These are phyloP conservation scores for Peribolospora kevripleyi DNA, from an alignment of 768 basidiomycete species.

Conservation along the genomic window DNA sequence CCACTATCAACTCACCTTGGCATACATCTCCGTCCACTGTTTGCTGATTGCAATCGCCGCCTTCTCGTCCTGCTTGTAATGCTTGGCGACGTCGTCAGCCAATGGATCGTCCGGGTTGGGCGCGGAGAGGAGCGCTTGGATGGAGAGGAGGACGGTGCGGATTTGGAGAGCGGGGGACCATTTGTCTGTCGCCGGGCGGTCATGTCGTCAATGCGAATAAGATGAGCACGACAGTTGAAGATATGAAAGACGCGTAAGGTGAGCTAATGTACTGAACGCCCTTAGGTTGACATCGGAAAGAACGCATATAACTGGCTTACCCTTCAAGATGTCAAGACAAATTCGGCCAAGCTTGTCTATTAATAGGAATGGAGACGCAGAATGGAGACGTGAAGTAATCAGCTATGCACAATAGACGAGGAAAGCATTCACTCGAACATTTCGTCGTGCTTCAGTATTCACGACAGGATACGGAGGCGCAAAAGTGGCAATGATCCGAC, in stretches of 20 bases:
- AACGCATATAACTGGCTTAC: conserved; percentile 22
- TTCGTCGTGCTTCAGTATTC: background rate
- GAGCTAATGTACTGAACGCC: background rate
- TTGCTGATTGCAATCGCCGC: conserved; percentile 75
- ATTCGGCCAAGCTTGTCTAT: conserved; percentile 94
- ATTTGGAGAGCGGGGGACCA: conserved; percentile 99
- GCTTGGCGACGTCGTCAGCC: conserved; percentile 75
- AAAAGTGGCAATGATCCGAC: conserved; percentile 14
- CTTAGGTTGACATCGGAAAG: background rate
- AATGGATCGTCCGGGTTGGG: conserved; percentile 94
- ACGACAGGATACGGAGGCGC: background rate
- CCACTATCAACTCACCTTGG: conserved; percentile 15
- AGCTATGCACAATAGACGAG: background rate
- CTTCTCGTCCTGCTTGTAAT: conserved; percentile 92
- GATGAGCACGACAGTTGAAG: background rate
- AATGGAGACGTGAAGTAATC: background rate
- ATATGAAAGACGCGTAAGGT: background rate
- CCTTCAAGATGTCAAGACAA: conserved; percentile 94
- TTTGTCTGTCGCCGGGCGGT: conserved; percentile 40
- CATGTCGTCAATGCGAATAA: background rate
- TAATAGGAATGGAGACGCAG: background rate
- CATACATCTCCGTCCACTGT: conserved; percentile 89
- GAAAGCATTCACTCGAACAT: background rate
- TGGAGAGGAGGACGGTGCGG: conserved; percentile 81
- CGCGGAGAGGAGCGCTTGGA: conserved; percentile 86